These are phyloP conservation scores for Rhinocladiella mackenziei DNA, from an alignment of 2,329 filamentous ascomycete genomes.

Conservation along the genomic window DNA sequence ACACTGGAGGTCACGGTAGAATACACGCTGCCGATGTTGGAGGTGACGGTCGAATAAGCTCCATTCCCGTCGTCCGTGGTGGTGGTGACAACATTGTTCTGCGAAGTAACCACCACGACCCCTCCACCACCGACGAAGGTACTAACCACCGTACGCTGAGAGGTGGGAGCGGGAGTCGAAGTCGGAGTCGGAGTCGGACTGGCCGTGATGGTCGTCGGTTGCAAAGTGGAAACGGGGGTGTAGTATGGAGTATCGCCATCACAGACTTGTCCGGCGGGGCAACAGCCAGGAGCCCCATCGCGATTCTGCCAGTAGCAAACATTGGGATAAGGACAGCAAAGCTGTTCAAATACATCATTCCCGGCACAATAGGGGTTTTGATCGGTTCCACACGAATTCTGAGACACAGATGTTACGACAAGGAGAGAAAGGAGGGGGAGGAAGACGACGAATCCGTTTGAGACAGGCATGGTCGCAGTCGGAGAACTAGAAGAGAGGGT, in stretches of 20 bases:
- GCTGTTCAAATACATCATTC: slow-evolving; percentile 22
- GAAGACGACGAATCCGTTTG: slow-evolving; percentile 1
- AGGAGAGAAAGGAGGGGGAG: slow-evolving; percentile 6
- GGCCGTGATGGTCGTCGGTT: slow-evolving; percentile 12
- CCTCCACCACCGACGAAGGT: slow-evolving; percentile 12
- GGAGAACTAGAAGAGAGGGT: slow-evolving; percentile 6
- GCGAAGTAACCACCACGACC: slow-evolving; percentile 13
- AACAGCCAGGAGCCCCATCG: slow-evolving; percentile 30
- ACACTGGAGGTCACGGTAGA: slow-evolving; percentile 13
- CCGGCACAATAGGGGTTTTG: slow-evolving; percentile 30
- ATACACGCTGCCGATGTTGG: not conserved
- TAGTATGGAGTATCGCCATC: slow-evolving; percentile 15
- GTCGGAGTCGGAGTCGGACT: slow-evolving; percentile 6
- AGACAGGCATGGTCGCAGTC: slow-evolving; percentile 8
- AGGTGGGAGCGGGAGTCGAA: slow-evolving; percentile 5
- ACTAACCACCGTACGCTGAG: slow-evolving; percentile 6
- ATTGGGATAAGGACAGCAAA: slow-evolving; percentile 29
- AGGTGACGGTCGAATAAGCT: no score
- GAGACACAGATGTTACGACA: not conserved
- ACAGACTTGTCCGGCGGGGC: slow-evolving; percentile 31
- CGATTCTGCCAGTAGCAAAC: slow-evolving; percentile 32
- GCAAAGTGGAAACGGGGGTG: slow-evolving; percentile 7
- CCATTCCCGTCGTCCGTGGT: slow-evolving; percentile 5
- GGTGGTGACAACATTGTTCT: slow-evolving; percentile 2
- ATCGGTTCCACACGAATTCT: slow-evolving; percentile 23